Conservation (phyloP, 352 stramenopile genomes). For the Globisporangium acanthophoron region DNA sequence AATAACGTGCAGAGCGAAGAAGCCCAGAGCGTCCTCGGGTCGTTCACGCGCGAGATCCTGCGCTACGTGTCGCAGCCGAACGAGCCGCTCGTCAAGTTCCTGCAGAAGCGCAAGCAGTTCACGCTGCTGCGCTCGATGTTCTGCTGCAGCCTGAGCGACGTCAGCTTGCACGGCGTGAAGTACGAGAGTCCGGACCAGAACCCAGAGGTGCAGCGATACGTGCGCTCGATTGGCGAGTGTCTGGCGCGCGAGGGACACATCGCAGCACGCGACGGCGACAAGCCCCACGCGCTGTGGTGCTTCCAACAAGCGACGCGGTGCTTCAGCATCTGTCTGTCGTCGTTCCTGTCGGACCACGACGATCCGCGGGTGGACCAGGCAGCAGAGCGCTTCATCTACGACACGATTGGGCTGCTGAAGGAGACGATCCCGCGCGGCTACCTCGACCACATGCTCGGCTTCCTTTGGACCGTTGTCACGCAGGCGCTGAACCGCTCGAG, state of each 20-base stretch:
- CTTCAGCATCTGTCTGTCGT: slow-evolving; percentile 65
- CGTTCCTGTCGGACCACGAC: slow-evolving; percentile 41
- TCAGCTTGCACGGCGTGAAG: slow-evolving; percentile 40
- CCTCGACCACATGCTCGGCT: slow-evolving; percentile 49
- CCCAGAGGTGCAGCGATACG: slow-evolving; percentile 35
- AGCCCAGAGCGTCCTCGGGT: slow-evolving; percentile 43
- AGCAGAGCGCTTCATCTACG: slow-evolving; percentile 59
- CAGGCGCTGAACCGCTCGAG: slow-evolving; percentile 36
- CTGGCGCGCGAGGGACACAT: slow-evolving; percentile 53
- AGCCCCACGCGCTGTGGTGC: slow-evolving; percentile 43
- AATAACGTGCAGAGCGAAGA: slow-evolving; percentile 47
- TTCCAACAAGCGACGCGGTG: slow-evolving; percentile 69
- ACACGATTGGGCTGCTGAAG: slow-evolving; percentile 57
- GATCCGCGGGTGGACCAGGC: slow-evolving; percentile 18
- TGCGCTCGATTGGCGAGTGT: slow-evolving; percentile 63
- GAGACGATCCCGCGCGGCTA: slow-evolving; percentile 55
- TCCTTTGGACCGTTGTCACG: slow-evolving; percentile 61
- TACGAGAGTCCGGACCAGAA: slow-evolving; percentile 21
- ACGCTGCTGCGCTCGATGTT: slow-evolving; percentile 60
- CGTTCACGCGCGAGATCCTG: slow-evolving; percentile 51
- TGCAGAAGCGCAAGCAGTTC: slow-evolving; percentile 69
- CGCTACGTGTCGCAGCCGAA: slow-evolving; percentile 50
- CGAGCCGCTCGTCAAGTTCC: slow-evolving; percentile 44
- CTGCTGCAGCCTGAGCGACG: slow-evolving; percentile 51
- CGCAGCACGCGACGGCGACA: slow-evolving; percentile 25